Percentiles rank a stretch among this genome's conserved stretches.
phyloP scores from a whole-genome alignment of 768 basidiomycete species.

The Termitomyces heimii region DNA sequence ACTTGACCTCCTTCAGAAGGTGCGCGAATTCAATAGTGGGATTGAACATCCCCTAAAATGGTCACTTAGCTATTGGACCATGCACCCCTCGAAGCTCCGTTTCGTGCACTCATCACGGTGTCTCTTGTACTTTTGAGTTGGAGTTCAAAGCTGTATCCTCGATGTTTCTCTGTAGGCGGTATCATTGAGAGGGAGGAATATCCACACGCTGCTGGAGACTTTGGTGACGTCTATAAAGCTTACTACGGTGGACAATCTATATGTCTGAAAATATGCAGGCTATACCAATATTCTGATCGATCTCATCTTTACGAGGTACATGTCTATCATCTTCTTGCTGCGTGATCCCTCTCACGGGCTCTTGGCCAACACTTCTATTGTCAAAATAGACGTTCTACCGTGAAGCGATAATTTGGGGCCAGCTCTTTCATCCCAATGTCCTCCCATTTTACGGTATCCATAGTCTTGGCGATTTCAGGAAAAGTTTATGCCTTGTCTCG shows the following conservation, averaged over 20 bases:
- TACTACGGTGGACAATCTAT: slow-evolving; percentile 13
- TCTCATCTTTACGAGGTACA: slow-evolving; percentile 17
- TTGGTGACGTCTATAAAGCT: slow-evolving; percentile 23
- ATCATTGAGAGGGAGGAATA: slow-evolving; percentile 1
- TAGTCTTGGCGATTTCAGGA: slow-evolving; percentile 17
- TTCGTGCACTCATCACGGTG: slow-evolving; percentile 7
- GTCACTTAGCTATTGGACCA: slow-evolving; percentile 12
- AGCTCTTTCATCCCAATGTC: slow-evolving; percentile 14
- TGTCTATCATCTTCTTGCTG: not conserved
- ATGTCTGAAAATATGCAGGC: slow-evolving; percentile 20
- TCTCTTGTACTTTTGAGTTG: slow-evolving; percentile 18
- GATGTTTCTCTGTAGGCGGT: slow-evolving; percentile 15
- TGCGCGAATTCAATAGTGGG: not conserved
- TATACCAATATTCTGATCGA: slow-evolving; percentile 16
- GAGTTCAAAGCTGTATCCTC: slow-evolving; percentile 19
- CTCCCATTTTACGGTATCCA: slow-evolving; percentile 33
- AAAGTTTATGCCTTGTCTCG: slow-evolving; percentile 25
- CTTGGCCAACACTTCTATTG: not conserved
- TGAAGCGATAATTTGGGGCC: slow-evolving; percentile 8
- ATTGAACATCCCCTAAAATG: not conserved
- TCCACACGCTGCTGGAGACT: slow-evolving; percentile 16
- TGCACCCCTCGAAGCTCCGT: slow-evolving; percentile 1
- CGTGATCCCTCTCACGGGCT: not conserved
- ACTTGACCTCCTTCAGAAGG: not conserved
- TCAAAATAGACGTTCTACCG: slow-evolving; percentile 3